phyloP scores from a whole-genome alignment of 2,329 filamentous ascomycete genomes.

The Exophiala sideris region DNA sequence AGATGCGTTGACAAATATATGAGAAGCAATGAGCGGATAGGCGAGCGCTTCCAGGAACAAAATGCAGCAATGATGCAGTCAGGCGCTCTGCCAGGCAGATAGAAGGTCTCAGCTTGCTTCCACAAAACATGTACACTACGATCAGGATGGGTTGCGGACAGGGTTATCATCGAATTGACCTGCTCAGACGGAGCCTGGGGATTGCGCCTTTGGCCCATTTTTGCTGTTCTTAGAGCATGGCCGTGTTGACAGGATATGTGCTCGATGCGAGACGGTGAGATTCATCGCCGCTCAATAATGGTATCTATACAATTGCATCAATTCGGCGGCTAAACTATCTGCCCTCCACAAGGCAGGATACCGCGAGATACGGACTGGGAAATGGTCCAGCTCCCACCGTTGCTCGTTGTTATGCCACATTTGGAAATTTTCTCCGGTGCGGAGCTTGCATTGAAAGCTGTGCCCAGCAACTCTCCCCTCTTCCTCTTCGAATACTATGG shows the following conservation, averaged over 20 bases:
- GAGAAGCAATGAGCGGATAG: constrained; percentile 83
- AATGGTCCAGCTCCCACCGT: neutral
- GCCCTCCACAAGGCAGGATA: neutral
- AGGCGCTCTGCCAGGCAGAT: constrained; percentile 50
- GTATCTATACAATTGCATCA: neutral
- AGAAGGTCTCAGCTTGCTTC: constrained; percentile 17
- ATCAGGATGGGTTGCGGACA: too few relatives aligned
- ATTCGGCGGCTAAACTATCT: neutral
- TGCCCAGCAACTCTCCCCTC: neutral
- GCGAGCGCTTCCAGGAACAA: constrained; percentile 81
- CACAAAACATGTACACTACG: neutral
- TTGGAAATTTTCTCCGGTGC: constrained; percentile 7
- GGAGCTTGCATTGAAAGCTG: neutral
- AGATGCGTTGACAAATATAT: constrained; percentile 96
- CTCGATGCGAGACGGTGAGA: neutral
- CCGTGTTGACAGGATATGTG: neutral
- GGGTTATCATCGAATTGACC: too few relatives aligned
- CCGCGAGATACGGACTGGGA: neutral
- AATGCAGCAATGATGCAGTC: constrained; percentile 65
- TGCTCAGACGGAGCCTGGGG: too few relatives aligned
- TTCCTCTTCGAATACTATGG: neutral
- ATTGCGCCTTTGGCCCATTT: too few relatives aligned
- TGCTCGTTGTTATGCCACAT: neutral
- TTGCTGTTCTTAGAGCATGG: neutral
- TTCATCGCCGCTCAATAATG: neutral